Conservation (phyloP, 495 filamentous ascomycete species). For the Glarea lozoyensis region DNA sequence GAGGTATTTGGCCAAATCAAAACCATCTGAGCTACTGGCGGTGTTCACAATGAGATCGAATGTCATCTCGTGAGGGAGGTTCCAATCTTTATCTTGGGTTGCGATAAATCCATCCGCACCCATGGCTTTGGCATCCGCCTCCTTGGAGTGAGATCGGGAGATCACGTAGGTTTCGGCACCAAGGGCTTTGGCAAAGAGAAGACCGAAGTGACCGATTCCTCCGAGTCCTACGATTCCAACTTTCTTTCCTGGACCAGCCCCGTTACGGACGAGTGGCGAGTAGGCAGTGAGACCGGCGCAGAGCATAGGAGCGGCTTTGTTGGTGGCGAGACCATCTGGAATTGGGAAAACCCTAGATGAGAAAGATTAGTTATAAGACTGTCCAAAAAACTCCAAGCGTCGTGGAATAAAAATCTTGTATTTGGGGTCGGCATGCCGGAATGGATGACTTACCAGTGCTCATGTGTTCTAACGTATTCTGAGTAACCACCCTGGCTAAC, state of each 20-base stretch:
- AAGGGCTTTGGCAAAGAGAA: conserved; percentile 63
- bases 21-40: conserved; percentile 39
- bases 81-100: conserved; percentile 60
- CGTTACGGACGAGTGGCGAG: conserved; percentile 66
- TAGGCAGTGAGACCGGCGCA: conserved; percentile 81
- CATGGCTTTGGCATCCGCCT: conserved; percentile 56
- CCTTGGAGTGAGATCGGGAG: conserved; percentile 57
- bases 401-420: neutral
- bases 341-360: conserved; percentile 56
- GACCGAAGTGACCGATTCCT: conserved; percentile 66
- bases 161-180: conserved; percentile 66
- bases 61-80: conserved; percentile 38
- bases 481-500: conserved; percentile 47
- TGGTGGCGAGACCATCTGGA: conserved; percentile 58
- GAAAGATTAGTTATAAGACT: conserved; percentile 15
- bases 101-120: conserved; percentile 70
- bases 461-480: conserved; percentile 43
- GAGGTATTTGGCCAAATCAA: conserved; percentile 60
- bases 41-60: conserved; percentile 56
- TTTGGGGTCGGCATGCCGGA: conserved; percentile 7
- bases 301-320: conserved; percentile 74
- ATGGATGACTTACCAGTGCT: conserved; percentile 32
- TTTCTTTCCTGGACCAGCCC: conserved; percentile 69
- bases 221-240: conserved; percentile 65
- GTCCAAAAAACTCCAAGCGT: neutral